A percentile compares a stretch with the other conserved stretches of the same genome.
phyloP scores from a whole-genome alignment of 2,329 filamentous ascomycete genomes.

The Mycosphaerella sp. region DNA sequence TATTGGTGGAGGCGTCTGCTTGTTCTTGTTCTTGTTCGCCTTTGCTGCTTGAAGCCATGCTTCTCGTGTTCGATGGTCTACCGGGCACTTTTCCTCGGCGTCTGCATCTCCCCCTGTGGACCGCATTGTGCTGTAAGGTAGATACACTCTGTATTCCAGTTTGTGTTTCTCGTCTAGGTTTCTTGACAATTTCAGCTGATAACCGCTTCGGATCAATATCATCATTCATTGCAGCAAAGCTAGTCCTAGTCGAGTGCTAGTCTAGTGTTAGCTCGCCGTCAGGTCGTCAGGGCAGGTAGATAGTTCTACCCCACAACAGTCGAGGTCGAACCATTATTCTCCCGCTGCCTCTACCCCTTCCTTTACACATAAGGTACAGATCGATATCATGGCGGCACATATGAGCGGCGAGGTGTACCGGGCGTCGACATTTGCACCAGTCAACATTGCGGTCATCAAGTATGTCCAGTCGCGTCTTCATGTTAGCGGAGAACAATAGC shows the following conservation, averaged over 20 bases:
- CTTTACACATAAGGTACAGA: not conserved
- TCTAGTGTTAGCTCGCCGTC: too few relatives aligned
- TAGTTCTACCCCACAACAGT: too few relatives aligned
- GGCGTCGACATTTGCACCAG: conserved; percentile 90
- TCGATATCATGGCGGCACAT: conserved; percentile 36
- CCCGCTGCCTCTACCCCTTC: not conserved
- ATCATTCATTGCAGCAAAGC: not conserved
- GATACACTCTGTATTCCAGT: too few relatives aligned
- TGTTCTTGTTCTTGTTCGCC: conserved; percentile 33
- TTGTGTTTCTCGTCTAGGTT: too few relatives aligned
- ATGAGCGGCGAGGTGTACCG: conserved; percentile 58
- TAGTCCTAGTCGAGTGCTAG: too few relatives aligned
- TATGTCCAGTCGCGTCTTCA: conserved; percentile 39
- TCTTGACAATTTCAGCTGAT: too few relatives aligned
- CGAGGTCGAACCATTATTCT: not conserved
- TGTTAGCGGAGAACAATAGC: conserved; percentile 5
- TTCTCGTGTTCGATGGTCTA: conserved; percentile 83
- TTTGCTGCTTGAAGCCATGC: conserved; percentile 73
- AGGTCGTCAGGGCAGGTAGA: too few relatives aligned
- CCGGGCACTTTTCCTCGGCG: conserved; percentile 60
- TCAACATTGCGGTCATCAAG: conserved; percentile 99
- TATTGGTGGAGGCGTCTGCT: conserved; percentile 10
- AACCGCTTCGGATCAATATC: not conserved
- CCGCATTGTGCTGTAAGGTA: conserved; percentile 19
- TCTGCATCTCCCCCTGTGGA: conserved; percentile 36